phyloP scores from a whole-genome alignment of 1,139 yeast species.

The Meyerozyma carpophila region DNA sequence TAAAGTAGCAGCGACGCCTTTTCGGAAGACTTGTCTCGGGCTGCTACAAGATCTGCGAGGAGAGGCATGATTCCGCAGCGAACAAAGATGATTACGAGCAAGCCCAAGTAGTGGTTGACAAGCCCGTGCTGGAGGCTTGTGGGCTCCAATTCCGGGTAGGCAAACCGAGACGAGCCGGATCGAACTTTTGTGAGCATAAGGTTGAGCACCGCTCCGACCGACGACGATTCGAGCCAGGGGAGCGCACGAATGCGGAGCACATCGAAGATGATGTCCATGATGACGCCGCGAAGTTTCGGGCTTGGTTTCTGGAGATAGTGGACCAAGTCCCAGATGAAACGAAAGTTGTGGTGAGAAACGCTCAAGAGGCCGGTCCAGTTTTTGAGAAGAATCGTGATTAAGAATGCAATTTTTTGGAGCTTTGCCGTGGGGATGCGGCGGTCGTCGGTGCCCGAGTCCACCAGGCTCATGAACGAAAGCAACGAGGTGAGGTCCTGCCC shows the following conservation, averaged over 20 bases:
- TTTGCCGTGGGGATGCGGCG: conserved; percentile 26
- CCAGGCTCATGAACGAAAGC: conserved; percentile 50
- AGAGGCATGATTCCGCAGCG: not conserved
- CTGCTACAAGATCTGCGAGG: not conserved
- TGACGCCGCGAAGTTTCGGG: conserved; percentile 49
- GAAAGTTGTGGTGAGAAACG: conserved; percentile 54
- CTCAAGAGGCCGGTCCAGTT: conserved; percentile 76
- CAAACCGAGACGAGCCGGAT: conserved; percentile 2
- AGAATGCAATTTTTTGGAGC: conserved; percentile 57
- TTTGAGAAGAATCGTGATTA: conserved; percentile 58
- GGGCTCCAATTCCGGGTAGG: conserved; percentile 5
- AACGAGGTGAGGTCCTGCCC: conserved; percentile 63
- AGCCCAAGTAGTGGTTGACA: conserved; percentile 61
- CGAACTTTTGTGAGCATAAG: conserved; percentile 2
- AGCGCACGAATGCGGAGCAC: conserved; percentile 56
- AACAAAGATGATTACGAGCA: conserved; percentile 1
- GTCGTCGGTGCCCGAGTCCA: conserved; percentile 4
- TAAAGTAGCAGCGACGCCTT: not conserved
- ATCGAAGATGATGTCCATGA: conserved; percentile 70
- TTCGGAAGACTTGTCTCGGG: not conserved
- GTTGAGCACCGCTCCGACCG: conserved; percentile 28
- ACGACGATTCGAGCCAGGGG: conserved; percentile 47
- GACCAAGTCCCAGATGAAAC: conserved; percentile 54
- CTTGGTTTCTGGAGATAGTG: conserved; percentile 59
- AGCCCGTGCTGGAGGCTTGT: conserved; percentile 13